These are phyloP conservation scores for Linnemannia zychae DNA, from an alignment of 192 early-diverging fungal species.

Conservation along the genomic window DNA sequence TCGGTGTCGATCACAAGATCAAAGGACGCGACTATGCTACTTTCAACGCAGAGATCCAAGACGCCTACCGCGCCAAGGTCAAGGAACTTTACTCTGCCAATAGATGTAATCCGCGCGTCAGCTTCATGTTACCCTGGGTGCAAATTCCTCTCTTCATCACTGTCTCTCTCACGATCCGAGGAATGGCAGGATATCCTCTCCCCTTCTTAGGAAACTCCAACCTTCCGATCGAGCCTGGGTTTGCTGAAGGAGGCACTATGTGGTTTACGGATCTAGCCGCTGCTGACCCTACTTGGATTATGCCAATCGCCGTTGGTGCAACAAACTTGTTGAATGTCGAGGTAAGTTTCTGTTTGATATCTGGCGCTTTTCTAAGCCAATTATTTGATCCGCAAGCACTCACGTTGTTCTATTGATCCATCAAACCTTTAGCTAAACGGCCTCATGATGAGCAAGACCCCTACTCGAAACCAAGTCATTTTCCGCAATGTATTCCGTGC, in stretches of 20 bases:
- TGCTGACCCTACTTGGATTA: constrained; percentile 75
- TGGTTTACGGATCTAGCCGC: constrained; percentile 76
- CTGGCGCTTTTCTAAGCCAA: no score
- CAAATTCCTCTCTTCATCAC: constrained; percentile 85
- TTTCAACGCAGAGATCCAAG: constrained; percentile 62
- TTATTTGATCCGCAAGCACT: not conserved
- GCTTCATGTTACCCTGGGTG: constrained; percentile 74
- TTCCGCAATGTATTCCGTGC: constrained; percentile 66
- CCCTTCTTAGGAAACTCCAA: constrained; percentile 62
- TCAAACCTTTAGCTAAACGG: constrained; percentile 58
- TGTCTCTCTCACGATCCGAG: constrained; percentile 75
- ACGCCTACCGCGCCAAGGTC: constrained; percentile 64
- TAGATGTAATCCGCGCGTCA: constrained; percentile 70
- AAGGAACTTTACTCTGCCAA: constrained; percentile 70
- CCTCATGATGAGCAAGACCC: constrained; percentile 52
- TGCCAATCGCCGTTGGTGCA: constrained; percentile 74
- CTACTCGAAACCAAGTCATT: constrained; percentile 56
- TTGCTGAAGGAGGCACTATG: constrained; percentile 67
- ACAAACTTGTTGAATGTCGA: constrained; percentile 80
- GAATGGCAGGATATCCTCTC: constrained; percentile 72
- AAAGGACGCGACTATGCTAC: constrained; percentile 57
- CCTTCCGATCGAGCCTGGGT: constrained; percentile 59
- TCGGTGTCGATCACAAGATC: constrained; percentile 56
- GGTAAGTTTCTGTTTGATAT: constrained; percentile 53
- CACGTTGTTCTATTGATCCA: not conserved